These are phyloP conservation scores for Hansenula anomala DNA, from an alignment of 1,139 yeast genomes.

Conservation along the genomic window DNA sequence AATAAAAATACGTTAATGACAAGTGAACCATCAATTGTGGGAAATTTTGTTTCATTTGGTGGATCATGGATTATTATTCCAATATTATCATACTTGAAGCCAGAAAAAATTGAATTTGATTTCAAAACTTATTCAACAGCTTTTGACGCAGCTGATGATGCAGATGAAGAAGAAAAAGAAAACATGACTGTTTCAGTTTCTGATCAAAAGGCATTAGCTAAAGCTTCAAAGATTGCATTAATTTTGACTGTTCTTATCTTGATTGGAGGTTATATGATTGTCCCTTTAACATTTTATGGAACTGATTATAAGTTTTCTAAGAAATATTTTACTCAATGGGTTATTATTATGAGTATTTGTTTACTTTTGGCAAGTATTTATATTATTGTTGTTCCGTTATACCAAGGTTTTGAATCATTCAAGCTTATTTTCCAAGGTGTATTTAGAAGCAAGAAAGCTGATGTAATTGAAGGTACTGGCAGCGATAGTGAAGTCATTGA, in stretches of 20 bases:
- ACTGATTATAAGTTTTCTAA: conserved; percentile 29
- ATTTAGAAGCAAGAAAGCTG: not conserved
- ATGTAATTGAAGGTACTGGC: not conserved
- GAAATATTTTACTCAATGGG: conserved; percentile 28
- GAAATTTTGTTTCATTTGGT: conserved; percentile 29
- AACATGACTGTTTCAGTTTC: conserved; percentile 22
- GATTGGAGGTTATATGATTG: conserved; percentile 27
- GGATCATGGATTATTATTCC: conserved; percentile 25
- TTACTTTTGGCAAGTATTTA: conserved; percentile 28
- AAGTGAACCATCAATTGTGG: conserved; percentile 30
- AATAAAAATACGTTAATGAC: conserved; percentile 26
- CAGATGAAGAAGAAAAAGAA: conserved; percentile 27
- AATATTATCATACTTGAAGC: conserved; percentile 27
- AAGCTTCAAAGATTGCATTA: conserved; percentile 24
- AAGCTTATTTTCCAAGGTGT: not conserved
- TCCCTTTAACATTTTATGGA: conserved; percentile 29
- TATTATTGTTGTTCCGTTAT: conserved; percentile 34
- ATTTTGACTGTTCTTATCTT: conserved; percentile 24
- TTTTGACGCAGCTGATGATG: conserved; percentile 31
- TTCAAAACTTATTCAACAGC: conserved; percentile 19
- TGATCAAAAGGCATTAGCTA: conserved; percentile 22
- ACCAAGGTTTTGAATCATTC: conserved; percentile 23
- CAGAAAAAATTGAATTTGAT: conserved; percentile 23
- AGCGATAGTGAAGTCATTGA: not conserved
- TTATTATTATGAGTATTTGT: conserved; percentile 31